Evolutionary conservation across 352 stramenopile genomes (phyloP).

Genomic region (Pythium plurisporium): DNA sequence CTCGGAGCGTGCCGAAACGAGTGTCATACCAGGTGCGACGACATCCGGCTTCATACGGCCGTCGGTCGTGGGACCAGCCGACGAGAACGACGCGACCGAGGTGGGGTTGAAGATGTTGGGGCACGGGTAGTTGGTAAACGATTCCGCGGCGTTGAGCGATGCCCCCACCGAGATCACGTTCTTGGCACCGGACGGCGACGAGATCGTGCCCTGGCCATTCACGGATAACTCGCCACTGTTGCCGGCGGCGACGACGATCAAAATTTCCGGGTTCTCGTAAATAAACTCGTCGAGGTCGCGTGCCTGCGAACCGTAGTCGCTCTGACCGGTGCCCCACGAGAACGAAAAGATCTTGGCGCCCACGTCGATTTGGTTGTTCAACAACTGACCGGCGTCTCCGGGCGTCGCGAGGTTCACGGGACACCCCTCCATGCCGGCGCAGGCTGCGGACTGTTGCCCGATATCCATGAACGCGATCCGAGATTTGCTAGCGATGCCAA

Average conservation of each 20-base stretch:
- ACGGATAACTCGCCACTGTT: slow-evolving; percentile 80
- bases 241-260: slow-evolving; percentile 86
- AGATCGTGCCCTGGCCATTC: slow-evolving; percentile 59
- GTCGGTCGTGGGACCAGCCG: slow-evolving; percentile 73
- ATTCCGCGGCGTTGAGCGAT: slow-evolving; percentile 58
- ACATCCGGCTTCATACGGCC: slow-evolving; percentile 86
- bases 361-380: slow-evolving; percentile 65
- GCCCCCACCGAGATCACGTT: slow-evolving; percentile 82
- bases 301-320: slow-evolving; percentile 73
- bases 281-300: slow-evolving; percentile 77
- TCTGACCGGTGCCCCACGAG: slow-evolving; percentile 73
- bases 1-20: slow-evolving; percentile 71
- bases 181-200: slow-evolving; percentile 76
- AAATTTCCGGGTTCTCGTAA: slow-evolving; percentile 78
- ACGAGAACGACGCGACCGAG: slow-evolving; percentile 83
- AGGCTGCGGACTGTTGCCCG: slow-evolving; percentile 45
- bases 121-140: slow-evolving; percentile 47
- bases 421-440: slow-evolving; percentile 44
- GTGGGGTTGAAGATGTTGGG: slow-evolving; percentile 60
- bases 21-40: slow-evolving; percentile 75
- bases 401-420: slow-evolving; percentile 56
- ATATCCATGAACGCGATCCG: slow-evolving; percentile 93
- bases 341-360: slow-evolving; percentile 82
- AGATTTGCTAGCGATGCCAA: slow-evolving; percentile 70
- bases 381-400: slow-evolving; percentile 48